phyloP scores from a whole-genome alignment of 805 yeast genomes.

The Kurtzmaniella cleridarum region DNA sequence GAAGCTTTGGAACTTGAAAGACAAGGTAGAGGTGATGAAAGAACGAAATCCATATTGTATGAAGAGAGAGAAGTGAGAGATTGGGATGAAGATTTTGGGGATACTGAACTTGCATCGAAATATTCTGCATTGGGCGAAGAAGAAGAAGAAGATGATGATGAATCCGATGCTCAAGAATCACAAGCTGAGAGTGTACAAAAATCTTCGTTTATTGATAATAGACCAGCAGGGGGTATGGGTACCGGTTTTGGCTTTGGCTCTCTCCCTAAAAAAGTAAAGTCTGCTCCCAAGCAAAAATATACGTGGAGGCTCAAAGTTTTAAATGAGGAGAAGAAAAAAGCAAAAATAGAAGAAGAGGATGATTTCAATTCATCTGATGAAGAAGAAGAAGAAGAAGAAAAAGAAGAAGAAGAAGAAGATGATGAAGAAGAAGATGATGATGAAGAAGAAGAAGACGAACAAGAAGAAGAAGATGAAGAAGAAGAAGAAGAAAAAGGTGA shows the following conservation, averaged over 20 bases:
- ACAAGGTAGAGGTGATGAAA: conserved; percentile 64
- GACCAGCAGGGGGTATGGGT: conserved; percentile 65
- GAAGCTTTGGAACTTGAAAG: conserved; percentile 71
- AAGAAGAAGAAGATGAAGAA: conserved; percentile 15
- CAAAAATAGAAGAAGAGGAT: conserved; percentile 50
- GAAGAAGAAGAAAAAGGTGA: conserved; percentile 6
- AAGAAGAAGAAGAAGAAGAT: conserved; percentile 20
- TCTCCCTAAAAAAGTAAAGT: conserved; percentile 34
- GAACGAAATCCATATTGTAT: conserved; percentile 57
- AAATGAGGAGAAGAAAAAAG: conserved; percentile 31
- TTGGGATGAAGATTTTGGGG: conserved; percentile 38
- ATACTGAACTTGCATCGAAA: conserved; percentile 1
- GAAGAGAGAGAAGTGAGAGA: conserved; percentile 62
- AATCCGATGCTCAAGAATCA: conserved; percentile 15
- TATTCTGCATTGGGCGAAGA: conserved; percentile 8
- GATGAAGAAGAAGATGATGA: conserved; percentile 15
- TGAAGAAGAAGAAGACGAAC: conserved; percentile 12
- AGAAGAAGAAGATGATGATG: conserved; percentile 15
- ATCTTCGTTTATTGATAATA: conserved; percentile 59
- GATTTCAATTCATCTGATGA: conserved; percentile 44
- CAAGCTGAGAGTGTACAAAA: conserved; percentile 11
- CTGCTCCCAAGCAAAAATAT: conserved; percentile 45
- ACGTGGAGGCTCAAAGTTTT: conserved; percentile 58
- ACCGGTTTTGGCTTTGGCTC: conserved; percentile 66
- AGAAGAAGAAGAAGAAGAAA: conserved; percentile 21